Evolutionary conservation across 495 filamentous ascomycete genomes (phyloP).

Genomic region (Xylaria scruposa): DNA sequence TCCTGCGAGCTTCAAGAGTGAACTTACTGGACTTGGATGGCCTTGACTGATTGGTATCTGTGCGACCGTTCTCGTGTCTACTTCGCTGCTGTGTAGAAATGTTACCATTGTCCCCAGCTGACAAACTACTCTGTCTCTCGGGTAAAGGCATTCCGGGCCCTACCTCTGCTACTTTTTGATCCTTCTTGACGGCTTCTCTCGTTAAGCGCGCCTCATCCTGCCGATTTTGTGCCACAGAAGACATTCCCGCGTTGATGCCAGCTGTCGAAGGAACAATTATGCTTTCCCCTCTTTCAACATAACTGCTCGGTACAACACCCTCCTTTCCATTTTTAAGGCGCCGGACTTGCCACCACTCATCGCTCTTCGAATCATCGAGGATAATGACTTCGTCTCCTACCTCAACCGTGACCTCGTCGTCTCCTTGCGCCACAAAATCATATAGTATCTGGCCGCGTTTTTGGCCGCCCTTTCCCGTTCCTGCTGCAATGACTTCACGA

Average conservation of each 20-base stretch:
- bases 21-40: conserved; percentile 78
- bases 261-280: conserved; percentile 52
- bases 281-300: conserved; percentile 82
- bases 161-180: conserved; percentile 73
- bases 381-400: conserved; percentile 91
- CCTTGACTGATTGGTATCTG: conserved; percentile 50
- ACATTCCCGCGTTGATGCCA: conserved; percentile 70
- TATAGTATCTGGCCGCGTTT: conserved; percentile 89
- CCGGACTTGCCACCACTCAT: conserved; percentile 98
- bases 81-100: conserved; percentile 67
- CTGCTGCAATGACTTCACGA: conserved; percentile 83
- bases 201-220: conserved; percentile 80
- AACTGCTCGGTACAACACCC: conserved; percentile 98
- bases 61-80: conserved; percentile 69
- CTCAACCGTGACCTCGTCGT: conserved; percentile 93
- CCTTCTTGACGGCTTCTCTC: conserved; percentile 72
- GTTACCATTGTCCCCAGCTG: conserved; percentile 64
- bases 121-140: conserved; percentile 71
- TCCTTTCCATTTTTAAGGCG: conserved; percentile 88
- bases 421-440: conserved; percentile 94
- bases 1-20: not conserved
- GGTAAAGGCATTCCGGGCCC: conserved; percentile 74
- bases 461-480: conserved; percentile 63
- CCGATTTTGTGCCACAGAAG: conserved; percentile 82
- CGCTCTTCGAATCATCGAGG: conserved; percentile 86